Percentiles rank a stretch among this genome's conserved stretches.
Conservation (phyloP, 2,329 filamentous ascomycete species). For the Coniella lustricola region DNA sequence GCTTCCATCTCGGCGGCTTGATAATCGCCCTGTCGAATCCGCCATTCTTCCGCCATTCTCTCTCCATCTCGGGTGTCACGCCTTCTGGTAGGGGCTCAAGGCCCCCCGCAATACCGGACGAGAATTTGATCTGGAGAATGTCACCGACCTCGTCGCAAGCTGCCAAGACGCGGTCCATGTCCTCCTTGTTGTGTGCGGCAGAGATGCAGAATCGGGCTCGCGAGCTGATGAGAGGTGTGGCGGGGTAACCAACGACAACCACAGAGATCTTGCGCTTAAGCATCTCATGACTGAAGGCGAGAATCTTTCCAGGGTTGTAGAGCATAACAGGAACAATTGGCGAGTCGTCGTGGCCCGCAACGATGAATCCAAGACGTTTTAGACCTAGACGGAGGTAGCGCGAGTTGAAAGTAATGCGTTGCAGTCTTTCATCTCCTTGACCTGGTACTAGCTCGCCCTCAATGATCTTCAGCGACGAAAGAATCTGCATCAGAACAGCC, state of each 20-base stretch:
- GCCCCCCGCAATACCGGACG: slow-evolving; percentile 89
- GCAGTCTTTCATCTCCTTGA: slow-evolving; percentile 90
- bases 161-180: slow-evolving; percentile 79
- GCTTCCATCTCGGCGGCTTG: slow-evolving; percentile 68
- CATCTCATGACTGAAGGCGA: slow-evolving; percentile 98
- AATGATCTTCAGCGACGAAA: slow-evolving; percentile 80
- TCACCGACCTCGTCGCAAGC: slow-evolving; percentile 93
- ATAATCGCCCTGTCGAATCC: slow-evolving; percentile 63
- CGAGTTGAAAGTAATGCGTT: slow-evolving; percentile 96
- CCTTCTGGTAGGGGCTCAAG: slow-evolving; percentile 68
- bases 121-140: slow-evolving; percentile 90
- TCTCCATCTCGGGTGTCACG: slow-evolving; percentile 64
- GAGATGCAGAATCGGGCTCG: slow-evolving; percentile 94
- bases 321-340: slow-evolving; percentile 92
- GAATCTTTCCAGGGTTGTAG: slow-evolving; percentile 98
- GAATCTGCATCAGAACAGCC: slow-evolving; percentile 84
- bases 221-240: slow-evolving; percentile 89
- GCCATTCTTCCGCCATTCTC: slow-evolving; percentile 55
- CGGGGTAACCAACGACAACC: slow-evolving; percentile 94
- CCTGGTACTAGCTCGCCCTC: slow-evolving; percentile 79
- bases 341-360: slow-evolving; percentile 95
- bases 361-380: slow-evolving; percentile 93
- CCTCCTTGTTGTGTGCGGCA: slow-evolving; percentile 95
- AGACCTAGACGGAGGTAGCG: slow-evolving; percentile 94
- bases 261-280: slow-evolving; percentile 95